Evolutionary conservation across 2,329 filamentous ascomycete species (phyloP), one percentile per base, ranked within the genome.

Genomic region (Chalara sp.): DNA sequence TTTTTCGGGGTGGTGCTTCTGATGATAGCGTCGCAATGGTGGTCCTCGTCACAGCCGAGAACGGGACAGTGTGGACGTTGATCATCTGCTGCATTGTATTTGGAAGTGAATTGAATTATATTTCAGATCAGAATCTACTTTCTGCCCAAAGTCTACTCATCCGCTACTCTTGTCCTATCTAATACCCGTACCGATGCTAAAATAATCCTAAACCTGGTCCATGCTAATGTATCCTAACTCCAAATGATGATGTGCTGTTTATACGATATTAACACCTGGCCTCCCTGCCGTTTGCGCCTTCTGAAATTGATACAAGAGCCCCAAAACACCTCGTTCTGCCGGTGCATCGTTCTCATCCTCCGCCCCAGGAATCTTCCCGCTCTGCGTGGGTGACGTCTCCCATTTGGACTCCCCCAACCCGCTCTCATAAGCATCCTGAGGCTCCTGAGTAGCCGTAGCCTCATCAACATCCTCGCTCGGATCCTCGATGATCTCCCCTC

Each of bases 281-380:
- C 70, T 67, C 48, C 71, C 74, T 53, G 76, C 73, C 30, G 72
- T 73, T 56, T 80, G 78, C 37, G 78, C 80, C 66, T 79, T 81
- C 55, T 83, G 80, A 60, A 86, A 86, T 61, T 87, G 81, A 63
- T 83, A 79, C 51, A 87, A 72, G 57, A 87, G 65, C 6, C 83
- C 83, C 52, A 87, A 65, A 5, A 86, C 82, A 2, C 83, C 83
- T 2, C 72, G 75, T 5, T 75, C 74, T 33, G 62, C 68, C 32
- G 64, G 62, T 13, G 75, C 71, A 6, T 76, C 72, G 5, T 76
- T 76, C 4, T 67, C 71, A 4, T 63, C 65, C 7, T 71, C 53
- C 6, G 28, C 39, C 62, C 63, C 64, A 6, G 71, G 53, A 6
- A 13, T 42, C 62, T 52, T 61, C 54, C 44, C 67, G 35, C 35